Conservation (phyloP, 2,329 filamentous ascomycete species). For the Apiospora malaysiana region DNA sequence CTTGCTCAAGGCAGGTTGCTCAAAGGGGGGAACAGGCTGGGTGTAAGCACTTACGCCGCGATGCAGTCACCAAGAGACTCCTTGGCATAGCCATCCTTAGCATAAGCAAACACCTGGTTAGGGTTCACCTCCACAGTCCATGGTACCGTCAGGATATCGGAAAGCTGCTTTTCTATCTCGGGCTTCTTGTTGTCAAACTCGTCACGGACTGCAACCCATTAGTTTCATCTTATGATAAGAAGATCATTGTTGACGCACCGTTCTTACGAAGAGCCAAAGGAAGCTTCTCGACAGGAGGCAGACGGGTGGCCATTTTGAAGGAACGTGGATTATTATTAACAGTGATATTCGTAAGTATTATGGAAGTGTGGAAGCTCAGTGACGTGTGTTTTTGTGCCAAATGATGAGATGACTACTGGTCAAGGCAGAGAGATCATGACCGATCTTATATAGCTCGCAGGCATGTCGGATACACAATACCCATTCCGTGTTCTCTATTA, state of each 20-base stretch:
- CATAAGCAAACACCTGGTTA: slow-evolving; percentile 54
- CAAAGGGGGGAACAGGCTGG: not conserved
- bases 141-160: slow-evolving; percentile 49
- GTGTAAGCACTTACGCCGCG: slow-evolving; percentile 41
- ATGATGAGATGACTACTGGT: no score
- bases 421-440: not conserved
- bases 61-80: slow-evolving; percentile 52
- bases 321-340: not conserved
- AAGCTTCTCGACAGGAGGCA: slow-evolving; percentile 56
- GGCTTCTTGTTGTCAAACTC: slow-evolving; percentile 55
- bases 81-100: slow-evolving; percentile 47
- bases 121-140: slow-evolving; percentile 59
- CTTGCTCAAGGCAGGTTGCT: not conserved
- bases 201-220: slow-evolving; percentile 52
- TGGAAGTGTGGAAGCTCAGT: not conserved
- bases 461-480: no score
- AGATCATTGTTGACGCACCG: slow-evolving; percentile 41
- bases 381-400: not conserved
- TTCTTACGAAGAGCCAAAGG: slow-evolving; percentile 59
- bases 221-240: slow-evolving; percentile 20
- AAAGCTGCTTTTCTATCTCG: slow-evolving; percentile 50
- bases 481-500: not conserved
- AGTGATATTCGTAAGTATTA: no score
- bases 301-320: slow-evolving; percentile 31
- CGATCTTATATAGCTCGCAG: not conserved